Evolutionary conservation across 177 flowering plant genomes (phyloP).

Genomic region (Vitis hybrid): DNA sequence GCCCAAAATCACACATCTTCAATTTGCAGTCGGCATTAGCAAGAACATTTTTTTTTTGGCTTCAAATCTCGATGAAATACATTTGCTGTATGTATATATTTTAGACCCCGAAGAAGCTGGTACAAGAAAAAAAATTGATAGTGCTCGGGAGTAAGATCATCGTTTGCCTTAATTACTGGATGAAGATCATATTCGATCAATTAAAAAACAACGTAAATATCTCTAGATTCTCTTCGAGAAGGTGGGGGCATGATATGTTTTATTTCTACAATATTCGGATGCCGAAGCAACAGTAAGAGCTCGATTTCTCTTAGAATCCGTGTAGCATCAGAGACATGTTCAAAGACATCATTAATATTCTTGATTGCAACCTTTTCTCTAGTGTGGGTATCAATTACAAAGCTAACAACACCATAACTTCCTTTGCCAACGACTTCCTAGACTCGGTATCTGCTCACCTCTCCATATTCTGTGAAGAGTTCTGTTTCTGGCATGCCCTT

Average conservation of each 20-base stretch:
- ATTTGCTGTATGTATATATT: conserved; percentile 29
- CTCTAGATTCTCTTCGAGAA: conserved; percentile 29
- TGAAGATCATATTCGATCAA: conserved; percentile 40
- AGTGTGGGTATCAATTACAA: conserved; percentile 36
- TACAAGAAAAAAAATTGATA: conserved; percentile 30
- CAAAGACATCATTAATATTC: conserved; percentile 32
- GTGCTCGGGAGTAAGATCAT: conserved; percentile 32
- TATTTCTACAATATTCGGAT: conserved; percentile 38
- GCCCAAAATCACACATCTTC: conserved; percentile 17
- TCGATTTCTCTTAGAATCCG: conserved; percentile 28
- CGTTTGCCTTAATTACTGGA: conserved; percentile 34
- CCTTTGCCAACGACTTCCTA: conserved; percentile 35
- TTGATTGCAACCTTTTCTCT: conserved; percentile 36
- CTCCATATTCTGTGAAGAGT: conserved; percentile 34
- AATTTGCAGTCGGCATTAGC: conserved; percentile 14
- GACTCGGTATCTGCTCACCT: conserved; percentile 29
- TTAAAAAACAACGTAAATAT: conserved; percentile 35
- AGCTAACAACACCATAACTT: conserved; percentile 36
- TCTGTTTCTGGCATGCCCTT: conserved; percentile 12
- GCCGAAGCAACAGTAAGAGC: conserved; percentile 27
- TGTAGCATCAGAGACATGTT: conserved; percentile 32
- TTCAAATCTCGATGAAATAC: conserved; percentile 15
- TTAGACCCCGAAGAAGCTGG: conserved; percentile 35
- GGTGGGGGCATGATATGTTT: conserved; percentile 37
- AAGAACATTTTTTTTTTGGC: conserved; percentile 9